Evolutionary conservation across 768 basidiomycete genomes (phyloP).

Genomic region (Artomyces pyxidatus): DNA sequence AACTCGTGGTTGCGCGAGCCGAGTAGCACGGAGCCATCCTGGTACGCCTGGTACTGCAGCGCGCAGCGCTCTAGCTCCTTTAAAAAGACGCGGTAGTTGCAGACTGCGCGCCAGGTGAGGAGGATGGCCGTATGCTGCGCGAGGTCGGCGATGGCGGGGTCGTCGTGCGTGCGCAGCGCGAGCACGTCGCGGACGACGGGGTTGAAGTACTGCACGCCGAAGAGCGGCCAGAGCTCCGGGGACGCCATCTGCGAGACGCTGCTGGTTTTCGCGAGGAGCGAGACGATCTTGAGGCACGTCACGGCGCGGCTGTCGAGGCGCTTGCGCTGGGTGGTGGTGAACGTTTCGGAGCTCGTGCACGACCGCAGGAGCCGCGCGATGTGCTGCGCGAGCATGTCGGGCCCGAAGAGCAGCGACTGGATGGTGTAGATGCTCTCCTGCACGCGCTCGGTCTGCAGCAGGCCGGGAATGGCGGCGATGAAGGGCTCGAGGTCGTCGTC

Average conservation of each 20-base stretch:
- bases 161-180: background rate
- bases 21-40: background rate
- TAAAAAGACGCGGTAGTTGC: background rate
- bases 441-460: background rate
- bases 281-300: background rate
- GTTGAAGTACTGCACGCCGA: background rate
- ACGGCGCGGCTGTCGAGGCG: background rate
- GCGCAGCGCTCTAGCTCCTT: background rate
- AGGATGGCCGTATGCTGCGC: background rate
- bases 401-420: background rate
- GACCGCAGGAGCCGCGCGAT: background rate
- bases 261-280: background rate
- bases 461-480: background rate
- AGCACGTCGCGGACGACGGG: background rate
- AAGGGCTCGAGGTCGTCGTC: background rate
- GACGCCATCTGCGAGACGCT: background rate
- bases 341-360: background rate
- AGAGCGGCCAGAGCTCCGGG: background rate
- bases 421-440: background rate
- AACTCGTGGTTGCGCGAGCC: background rate
- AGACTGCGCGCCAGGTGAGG: background rate
- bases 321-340: background rate
- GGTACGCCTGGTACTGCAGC: background rate
- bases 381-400: background rate
- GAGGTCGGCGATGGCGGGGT: background rate